These are phyloP conservation scores for Candida frijolesensis DNA, from an alignment of 1,139 yeast genomes.

Conservation along the genomic window DNA sequence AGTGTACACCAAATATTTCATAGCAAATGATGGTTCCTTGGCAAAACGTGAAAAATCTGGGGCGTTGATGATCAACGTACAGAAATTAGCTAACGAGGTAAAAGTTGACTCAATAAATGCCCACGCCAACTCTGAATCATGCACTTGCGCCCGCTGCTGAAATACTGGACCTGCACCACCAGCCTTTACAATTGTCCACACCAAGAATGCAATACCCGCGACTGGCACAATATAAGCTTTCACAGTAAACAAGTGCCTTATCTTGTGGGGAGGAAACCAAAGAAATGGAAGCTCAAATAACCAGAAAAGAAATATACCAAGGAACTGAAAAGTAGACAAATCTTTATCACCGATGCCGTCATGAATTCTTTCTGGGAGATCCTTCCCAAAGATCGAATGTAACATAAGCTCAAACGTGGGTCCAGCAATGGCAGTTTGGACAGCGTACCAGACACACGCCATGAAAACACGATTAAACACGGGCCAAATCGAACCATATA, in stretches of 20 bases:
- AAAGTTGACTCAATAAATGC: conserved; percentile 74
- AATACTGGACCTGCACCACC: conserved; percentile 74
- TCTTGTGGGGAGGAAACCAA: conserved; percentile 78
- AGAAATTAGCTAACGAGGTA: conserved; percentile 83
- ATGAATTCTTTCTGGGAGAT: conserved; percentile 46
- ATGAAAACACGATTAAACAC: conserved; percentile 76
- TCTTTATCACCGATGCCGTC: conserved; percentile 53
- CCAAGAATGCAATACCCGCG: conserved; percentile 76
- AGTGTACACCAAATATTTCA: conserved; percentile 48
- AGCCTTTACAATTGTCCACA: conserved; percentile 80
- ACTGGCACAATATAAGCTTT: conserved; percentile 77
- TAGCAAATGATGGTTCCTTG: conserved; percentile 42
- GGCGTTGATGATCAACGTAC: conserved; percentile 82
- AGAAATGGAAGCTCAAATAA: conserved; percentile 73
- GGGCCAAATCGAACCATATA: conserved; percentile 81
- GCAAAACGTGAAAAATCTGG: conserved; percentile 92
- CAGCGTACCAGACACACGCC: conserved; percentile 86
- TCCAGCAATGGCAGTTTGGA: conserved; percentile 82
- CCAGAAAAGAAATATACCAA: conserved; percentile 81
- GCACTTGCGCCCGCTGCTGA: conserved; percentile 46
- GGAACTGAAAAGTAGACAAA: conserved; percentile 65
- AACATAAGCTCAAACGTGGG: conserved; percentile 77
- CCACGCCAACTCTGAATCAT: conserved; percentile 75
- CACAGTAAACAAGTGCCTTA: conserved; percentile 78
- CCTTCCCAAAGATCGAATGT: conserved; percentile 64